Evolutionary conservation across 1,284 basidiomycete genomes (phyloP).

Genomic region (Ustilago nuda): DNA sequence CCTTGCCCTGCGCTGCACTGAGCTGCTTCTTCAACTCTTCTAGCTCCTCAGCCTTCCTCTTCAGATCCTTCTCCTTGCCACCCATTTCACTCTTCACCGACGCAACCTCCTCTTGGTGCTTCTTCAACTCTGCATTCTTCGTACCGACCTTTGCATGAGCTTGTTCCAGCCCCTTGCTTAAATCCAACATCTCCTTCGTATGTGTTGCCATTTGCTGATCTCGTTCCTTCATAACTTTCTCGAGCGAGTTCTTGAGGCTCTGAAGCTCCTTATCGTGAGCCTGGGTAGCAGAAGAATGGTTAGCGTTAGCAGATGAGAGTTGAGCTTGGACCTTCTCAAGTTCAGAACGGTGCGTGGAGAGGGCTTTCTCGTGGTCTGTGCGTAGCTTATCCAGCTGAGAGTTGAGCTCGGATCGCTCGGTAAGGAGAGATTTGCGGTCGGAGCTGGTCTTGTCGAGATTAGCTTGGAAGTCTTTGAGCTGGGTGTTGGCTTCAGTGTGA

Average conservation of each 20-base stretch:
- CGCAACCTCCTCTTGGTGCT: constrained; percentile 8
- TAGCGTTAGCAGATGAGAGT: constrained; percentile 5
- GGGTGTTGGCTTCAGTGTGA: constrained; percentile 4
- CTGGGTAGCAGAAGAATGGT: constrained; percentile 13
- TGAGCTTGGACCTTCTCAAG: constrained; percentile 12
- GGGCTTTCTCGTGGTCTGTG: constrained; percentile 15
- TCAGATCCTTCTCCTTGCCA: constrained; percentile 2
- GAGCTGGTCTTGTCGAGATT: constrained; percentile 13
- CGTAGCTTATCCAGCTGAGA: constrained; percentile 24
- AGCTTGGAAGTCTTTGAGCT: constrained; percentile 12
- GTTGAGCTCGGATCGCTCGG: constrained; percentile 14
- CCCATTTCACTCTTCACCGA: background rate
- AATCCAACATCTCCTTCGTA: constrained; percentile 43
- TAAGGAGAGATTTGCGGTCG: constrained; percentile 10
- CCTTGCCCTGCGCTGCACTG: constrained; percentile 9
- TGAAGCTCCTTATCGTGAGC: constrained; percentile 24
- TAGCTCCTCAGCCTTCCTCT: background rate
- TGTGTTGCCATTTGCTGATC: constrained; percentile 37
- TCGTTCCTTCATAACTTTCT: constrained; percentile 29
- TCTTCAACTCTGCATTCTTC: constrained; percentile 24
- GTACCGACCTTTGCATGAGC: constrained; percentile 20
- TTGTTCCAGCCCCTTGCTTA: constrained; percentile 26
- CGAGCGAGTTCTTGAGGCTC: constrained; percentile 20
- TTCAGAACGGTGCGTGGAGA: constrained; percentile 19
- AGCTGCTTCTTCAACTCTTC: constrained; percentile 15